phyloP scores from a whole-genome alignment of 768 basidiomycete species.

The Cystobasidium tubakii region DNA sequence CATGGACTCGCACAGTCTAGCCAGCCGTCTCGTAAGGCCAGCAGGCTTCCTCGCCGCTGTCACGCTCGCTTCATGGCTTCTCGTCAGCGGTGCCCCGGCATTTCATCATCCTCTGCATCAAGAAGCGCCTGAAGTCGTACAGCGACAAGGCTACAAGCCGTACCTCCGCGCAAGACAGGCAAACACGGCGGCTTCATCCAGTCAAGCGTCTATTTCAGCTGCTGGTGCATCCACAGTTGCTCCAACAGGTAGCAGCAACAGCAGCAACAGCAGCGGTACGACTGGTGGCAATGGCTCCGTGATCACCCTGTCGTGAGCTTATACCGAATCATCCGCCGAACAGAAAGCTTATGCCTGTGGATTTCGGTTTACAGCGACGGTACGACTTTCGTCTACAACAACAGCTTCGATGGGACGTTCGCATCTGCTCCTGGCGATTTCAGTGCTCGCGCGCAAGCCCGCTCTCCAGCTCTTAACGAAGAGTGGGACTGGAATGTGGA shows the following conservation, averaged over 20 bases:
- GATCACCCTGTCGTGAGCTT: slow-evolving; percentile 7
- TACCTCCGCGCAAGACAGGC: slow-evolving; percentile 1
- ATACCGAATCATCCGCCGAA: neutral
- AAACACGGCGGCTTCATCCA: neutral
- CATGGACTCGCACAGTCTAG: neutral
- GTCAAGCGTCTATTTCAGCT: neutral
- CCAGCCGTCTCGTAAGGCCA: neutral
- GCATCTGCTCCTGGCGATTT: slow-evolving; percentile 46
- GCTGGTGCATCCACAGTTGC: neutral
- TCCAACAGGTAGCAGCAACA: too few species aligned
- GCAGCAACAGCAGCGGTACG: neutral
- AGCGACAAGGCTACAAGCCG: slow-evolving; percentile 8
- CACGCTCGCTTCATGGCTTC: neutral
- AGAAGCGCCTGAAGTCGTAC: neutral
- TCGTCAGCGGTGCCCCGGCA: neutral
- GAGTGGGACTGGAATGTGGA: slow-evolving; percentile 40
- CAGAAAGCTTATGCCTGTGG: neutral
- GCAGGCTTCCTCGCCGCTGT: neutral
- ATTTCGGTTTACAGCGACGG: slow-evolving; percentile 38
- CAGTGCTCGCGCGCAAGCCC: slow-evolving; percentile 48
- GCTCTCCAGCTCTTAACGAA: slow-evolving; percentile 46
- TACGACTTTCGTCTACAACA: slow-evolving; percentile 62
- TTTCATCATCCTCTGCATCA: neutral
- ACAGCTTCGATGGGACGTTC: slow-evolving; percentile 59
- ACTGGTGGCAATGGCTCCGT: slow-evolving; percentile 16